phyloP scores from a whole-genome alignment of 2,329 filamentous ascomycete species.

The Proliferodiscus dingleyae region DNA sequence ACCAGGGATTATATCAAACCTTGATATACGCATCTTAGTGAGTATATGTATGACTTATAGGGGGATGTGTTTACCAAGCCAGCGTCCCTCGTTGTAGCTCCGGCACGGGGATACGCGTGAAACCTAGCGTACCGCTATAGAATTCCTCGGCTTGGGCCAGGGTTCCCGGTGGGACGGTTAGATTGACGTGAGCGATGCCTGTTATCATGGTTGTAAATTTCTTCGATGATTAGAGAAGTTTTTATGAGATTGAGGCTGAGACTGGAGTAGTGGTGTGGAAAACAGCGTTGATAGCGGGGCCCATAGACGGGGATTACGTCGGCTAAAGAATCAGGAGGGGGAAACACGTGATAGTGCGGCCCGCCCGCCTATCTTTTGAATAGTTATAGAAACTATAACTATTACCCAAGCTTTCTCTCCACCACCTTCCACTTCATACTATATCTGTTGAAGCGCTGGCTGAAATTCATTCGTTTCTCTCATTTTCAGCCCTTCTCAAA shows the following conservation, averaged over 20 bases:
- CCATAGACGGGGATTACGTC: not conserved
- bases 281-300: not conserved
- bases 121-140: conserved; percentile 51
- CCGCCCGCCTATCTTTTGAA: too few relatives aligned
- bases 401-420: too few relatives aligned
- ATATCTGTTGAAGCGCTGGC: too few relatives aligned
- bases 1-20: conserved; percentile 50
- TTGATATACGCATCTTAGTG: not conserved
- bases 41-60: not conserved
- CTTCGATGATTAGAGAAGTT: not conserved
- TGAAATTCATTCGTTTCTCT: too few relatives aligned
- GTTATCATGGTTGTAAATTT: conserved; percentile 34
- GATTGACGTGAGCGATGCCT: conserved; percentile 53
- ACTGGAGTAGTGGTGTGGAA: not conserved
- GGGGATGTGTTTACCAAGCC: conserved; percentile 43
- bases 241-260: not conserved
- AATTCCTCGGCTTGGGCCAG: conserved; percentile 48
- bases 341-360: not conserved
- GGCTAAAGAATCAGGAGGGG: not conserved
- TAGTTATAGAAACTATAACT: too few relatives aligned
- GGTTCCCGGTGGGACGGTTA: conserved; percentile 50
- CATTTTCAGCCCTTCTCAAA: too few relatives aligned
- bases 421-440: too few relatives aligned
- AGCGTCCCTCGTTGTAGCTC: conserved; percentile 44
- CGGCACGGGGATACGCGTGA: conserved; percentile 49